These are phyloP conservation scores for Amoeboaphelidium protococcarum DNA, from an alignment of 371 early-diverging fungal genomes.

Conservation along the genomic window DNA sequence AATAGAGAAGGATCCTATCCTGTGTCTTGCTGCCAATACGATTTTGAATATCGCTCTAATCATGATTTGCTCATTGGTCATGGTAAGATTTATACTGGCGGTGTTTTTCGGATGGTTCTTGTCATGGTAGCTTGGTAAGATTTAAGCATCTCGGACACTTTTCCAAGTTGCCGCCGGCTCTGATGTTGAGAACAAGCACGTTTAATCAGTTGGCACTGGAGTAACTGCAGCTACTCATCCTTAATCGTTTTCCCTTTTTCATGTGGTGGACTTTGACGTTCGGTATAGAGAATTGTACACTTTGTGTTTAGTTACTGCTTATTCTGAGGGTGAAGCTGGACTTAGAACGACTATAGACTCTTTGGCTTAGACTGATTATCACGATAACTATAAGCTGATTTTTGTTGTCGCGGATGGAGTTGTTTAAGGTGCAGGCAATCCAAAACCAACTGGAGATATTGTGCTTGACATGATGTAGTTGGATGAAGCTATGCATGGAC, in stretches of 20 bases:
- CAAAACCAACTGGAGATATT: constrained; percentile 3
- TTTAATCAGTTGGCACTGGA: not conserved
- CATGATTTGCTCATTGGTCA: not conserved
- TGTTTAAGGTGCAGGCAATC: constrained; percentile 4
- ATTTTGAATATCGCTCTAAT: not conserved
- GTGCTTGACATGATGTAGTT: constrained; percentile 16
- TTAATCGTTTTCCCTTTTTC: not conserved
- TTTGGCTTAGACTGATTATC: constrained; percentile 12
- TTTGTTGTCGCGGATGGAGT: constrained; percentile 18
- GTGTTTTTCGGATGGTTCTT: not conserved
- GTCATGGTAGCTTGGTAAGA: not conserved
- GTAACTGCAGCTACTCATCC: not conserved
- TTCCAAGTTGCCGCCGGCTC: not conserved
- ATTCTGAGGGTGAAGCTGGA: constrained; percentile 18
- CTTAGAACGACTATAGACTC: constrained; percentile 16
- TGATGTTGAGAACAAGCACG: not conserved
- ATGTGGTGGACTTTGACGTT: not conserved
- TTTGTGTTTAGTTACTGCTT: constrained; percentile 14
- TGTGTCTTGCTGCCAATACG: not conserved
- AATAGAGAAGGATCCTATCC: too few relatives aligned
- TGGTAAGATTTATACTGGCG: not conserved
- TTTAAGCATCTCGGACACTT: not conserved
- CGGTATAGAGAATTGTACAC: constrained; percentile 6
- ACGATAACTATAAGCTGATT: constrained; percentile 16
- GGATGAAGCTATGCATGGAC: constrained; percentile 12